Conservation (phyloP, 768 basidiomycete species). For the Leccinum fibrillosum region DNA sequence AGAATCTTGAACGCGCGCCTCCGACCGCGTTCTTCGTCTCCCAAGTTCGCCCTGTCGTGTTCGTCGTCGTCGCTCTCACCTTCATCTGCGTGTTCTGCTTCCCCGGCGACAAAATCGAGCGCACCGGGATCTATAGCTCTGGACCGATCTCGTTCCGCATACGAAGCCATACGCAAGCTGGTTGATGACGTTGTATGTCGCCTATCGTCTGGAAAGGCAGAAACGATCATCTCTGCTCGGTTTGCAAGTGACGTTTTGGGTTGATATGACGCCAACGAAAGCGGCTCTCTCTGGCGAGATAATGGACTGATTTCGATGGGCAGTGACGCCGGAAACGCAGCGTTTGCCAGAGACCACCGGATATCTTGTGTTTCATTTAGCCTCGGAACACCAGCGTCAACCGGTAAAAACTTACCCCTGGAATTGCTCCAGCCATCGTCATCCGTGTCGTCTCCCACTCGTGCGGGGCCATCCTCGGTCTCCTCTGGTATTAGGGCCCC, state of each 20-base stretch:
- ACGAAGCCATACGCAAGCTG: constrained; percentile 56
- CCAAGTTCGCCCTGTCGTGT: constrained; percentile 13
- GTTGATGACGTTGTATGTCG: constrained; percentile 36
- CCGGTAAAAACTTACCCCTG: constrained; percentile 19
- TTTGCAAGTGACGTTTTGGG: constrained; percentile 46
- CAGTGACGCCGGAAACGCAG: constrained; percentile 51
- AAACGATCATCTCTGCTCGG: constrained; percentile 32
- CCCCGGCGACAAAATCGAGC: constrained; percentile 55
- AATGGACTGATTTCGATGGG: constrained; percentile 56
- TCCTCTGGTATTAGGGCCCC: constrained; percentile 36
- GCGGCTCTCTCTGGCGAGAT: constrained; percentile 33
- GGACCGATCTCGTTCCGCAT: constrained; percentile 65
- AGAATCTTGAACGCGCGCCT: constrained; percentile 66
- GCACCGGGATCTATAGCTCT: constrained; percentile 68
- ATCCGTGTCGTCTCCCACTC: constrained; percentile 14
- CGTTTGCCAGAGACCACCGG: constrained; percentile 27
- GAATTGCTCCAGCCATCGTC: constrained; percentile 26
- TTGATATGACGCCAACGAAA: constrained; percentile 58
- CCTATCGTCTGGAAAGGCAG: constrained; percentile 18
- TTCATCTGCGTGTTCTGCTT: constrained; percentile 48
- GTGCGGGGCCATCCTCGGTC: constrained; percentile 27
- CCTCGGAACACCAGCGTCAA: background rate
- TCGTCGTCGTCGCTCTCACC: constrained; percentile 29
- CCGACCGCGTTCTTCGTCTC: constrained; percentile 44
- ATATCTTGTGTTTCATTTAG: constrained; percentile 20